Conservation (phyloP, 2,329 filamentous ascomycete genomes). For the Xylariaceae sp. region DNA sequence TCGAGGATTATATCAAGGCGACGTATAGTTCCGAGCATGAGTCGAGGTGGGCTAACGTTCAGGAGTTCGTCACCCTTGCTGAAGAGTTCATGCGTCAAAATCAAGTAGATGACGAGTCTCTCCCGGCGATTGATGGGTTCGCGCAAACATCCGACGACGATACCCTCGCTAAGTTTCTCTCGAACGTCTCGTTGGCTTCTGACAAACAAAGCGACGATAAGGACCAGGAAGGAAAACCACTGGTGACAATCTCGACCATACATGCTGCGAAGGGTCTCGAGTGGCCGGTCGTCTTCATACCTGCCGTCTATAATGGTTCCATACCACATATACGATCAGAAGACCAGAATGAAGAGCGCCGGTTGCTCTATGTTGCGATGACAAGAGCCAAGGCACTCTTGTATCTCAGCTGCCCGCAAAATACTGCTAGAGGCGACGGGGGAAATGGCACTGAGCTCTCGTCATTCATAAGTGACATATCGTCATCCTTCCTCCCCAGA, state of each 20-base stretch:
- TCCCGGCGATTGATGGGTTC: conserved; percentile 65
- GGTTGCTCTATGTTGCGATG: conserved; percentile 93
- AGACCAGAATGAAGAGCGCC: conserved; percentile 79
- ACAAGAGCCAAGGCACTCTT: conserved; percentile 82
- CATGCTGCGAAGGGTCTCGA: conserved; percentile 94
- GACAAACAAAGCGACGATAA: conserved; percentile 64
- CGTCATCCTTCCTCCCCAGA: conserved; percentile 40
- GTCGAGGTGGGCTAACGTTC: conserved; percentile 78
- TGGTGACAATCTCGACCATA: conserved; percentile 90
- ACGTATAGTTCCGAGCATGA: conserved; percentile 65
- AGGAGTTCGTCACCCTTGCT: conserved; percentile 79
- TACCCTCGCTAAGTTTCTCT: conserved; percentile 70
- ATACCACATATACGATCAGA: conserved; percentile 86
- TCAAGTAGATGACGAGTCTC: conserved; percentile 46
- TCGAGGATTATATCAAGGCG: conserved; percentile 67
- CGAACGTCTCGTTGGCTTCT: conserved; percentile 81
- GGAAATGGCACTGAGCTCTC: conserved; percentile 56
- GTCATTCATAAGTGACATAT: conserved; percentile 57
- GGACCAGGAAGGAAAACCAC: conserved; percentile 49
- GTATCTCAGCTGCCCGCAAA: conserved; percentile 75
- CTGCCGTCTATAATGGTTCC: conserved; percentile 80
- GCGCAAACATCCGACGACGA: conserved; percentile 62
- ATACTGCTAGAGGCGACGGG: conserved; percentile 54
- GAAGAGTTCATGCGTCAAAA: conserved; percentile 57
- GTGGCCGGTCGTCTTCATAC: conserved; percentile 93